Base-by-base conservation (phyloP, 2,329 filamentous ascomycete genomes). In the Fusarium chlamydosporum region DNA sequence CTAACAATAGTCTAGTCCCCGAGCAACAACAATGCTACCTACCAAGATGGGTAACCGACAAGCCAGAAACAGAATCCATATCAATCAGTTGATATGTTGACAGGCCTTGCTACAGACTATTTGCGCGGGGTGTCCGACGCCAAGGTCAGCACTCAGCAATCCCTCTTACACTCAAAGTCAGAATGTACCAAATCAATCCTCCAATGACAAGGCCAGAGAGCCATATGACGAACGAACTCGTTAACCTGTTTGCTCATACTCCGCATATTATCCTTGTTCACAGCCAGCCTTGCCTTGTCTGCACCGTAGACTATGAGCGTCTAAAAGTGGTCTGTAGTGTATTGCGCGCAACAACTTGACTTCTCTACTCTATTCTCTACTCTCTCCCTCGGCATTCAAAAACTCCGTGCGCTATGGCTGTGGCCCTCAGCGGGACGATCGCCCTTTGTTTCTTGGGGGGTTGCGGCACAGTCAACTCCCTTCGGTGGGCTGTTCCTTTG, bases 71-170 rank as follows among this genome's bases (percentile, higher is more conserved):
- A 27, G n/a, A 13, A 31, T 13, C 7, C 29, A 31, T 29, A 31
- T 31, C 42, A 31, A 45, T 31, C 27, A 31, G n/a, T 13, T 12
- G 31, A 45, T 18, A 27, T 29, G 29, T 29, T 9, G 29, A 29
- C 29, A n/a, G 27, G 23, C 23, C 23, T 23, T 4, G 6, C 4
- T 23, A 23, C 4, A 23, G 23, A 23, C 23, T 31, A 45, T 31
- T 31, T 27, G 27, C 42, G 62, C 66, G 66, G 67, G 67, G 51
- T 48, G 46, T 60, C 67, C 67, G 66, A 42, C 67, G 67, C 67
- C 67, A 67, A 69, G 67, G 43, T 55, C 57, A 42, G 35, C 43
- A 65, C 50, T 51, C 33, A 40, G 34, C 34, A 45, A 45, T 50
- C n/a, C 56, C 48, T 69, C 57, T 48, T 54, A 67, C 56, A 55